Percentiles rank a stretch among this genome's conserved stretches.
phyloP scores from a whole-genome alignment of 371 early-diverging fungal genomes.

The Saksenaea vasiformis region DNA sequence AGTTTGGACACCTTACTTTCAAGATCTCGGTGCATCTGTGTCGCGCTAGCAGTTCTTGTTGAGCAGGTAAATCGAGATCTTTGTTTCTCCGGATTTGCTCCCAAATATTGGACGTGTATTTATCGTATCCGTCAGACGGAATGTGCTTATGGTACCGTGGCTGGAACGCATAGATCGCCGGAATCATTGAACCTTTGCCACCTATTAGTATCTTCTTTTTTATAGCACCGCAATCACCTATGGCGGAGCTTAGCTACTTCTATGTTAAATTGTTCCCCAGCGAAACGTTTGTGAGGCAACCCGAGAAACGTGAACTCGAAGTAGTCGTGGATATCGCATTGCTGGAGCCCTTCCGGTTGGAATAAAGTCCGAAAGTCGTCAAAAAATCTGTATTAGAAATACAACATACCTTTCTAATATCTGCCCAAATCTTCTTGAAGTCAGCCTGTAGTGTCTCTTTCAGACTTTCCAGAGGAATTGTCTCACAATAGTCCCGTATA shows the following conservation, averaged over 20 bases:
- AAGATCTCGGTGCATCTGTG: constrained; percentile 98
- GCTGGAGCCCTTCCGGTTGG: constrained; percentile 82
- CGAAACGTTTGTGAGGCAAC: constrained; percentile 89
- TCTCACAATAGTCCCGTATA: constrained; percentile 92
- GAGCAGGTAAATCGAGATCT: constrained; percentile 96
- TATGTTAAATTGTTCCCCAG: constrained; percentile 81
- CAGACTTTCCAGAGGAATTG: constrained; percentile 84
- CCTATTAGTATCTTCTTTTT: neutral
- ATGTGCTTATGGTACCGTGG: constrained; percentile 89
- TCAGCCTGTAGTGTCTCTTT: constrained; percentile 79
- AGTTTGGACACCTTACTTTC: constrained; percentile 34
- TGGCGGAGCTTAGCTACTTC: constrained; percentile 68
- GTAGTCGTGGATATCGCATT: constrained; percentile 80
- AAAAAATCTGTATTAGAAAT: too few relatives aligned
- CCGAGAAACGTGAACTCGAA: constrained; percentile 92
- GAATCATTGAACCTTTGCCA: constrained; percentile 70
- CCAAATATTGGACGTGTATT: constrained; percentile 93
- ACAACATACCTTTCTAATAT: constrained; percentile 73
- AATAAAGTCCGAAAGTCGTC: too few relatives aligned
- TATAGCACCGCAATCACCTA: constrained; percentile 42
- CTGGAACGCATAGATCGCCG: constrained; percentile 77
- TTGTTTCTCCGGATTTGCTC: constrained; percentile 89
- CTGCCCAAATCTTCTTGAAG: constrained; percentile 89
- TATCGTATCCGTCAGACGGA: constrained; percentile 95
- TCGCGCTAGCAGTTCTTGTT: constrained; percentile 96